Evolutionary conservation across 2,329 filamentous ascomycete species (phyloP).

Genomic region (Fusarium sp.): DNA sequence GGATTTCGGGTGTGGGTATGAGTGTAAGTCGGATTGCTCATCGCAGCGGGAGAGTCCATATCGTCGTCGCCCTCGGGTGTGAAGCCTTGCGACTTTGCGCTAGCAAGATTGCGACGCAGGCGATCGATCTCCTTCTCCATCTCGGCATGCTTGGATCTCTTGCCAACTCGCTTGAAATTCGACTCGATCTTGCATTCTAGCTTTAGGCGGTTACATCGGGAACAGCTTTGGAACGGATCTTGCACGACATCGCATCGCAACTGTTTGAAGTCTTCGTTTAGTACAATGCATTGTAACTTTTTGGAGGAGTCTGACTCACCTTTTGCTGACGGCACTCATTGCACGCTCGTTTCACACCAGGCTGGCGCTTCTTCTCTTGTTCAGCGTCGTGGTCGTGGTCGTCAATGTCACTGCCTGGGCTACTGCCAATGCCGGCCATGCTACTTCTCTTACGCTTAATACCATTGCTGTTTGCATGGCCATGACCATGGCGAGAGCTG

Average conservation of each 20-base stretch:
- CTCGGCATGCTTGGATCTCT: constrained; percentile 84
- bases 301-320: constrained; percentile 61
- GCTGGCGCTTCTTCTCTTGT: constrained; percentile 71
- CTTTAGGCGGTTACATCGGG: constrained; percentile 81
- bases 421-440: constrained; percentile 66
- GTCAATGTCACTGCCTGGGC: constrained; percentile 64
- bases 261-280: constrained; percentile 55
- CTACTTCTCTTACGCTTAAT: constrained; percentile 70
- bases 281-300: background rate
- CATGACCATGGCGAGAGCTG: constrained; percentile 61
- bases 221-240: constrained; percentile 81
- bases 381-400: constrained; percentile 68
- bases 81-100: constrained; percentile 70
- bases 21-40: constrained; percentile 63
- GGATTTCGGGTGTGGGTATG: constrained; percentile 72
- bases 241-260: constrained; percentile 86
- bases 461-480: constrained; percentile 55
- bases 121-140: constrained; percentile 86
- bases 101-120: constrained; percentile 69
- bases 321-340: constrained; percentile 90
- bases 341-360: constrained; percentile 81
- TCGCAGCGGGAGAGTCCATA: constrained; percentile 67
- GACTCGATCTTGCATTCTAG: constrained; percentile 88
- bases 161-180: constrained; percentile 86
- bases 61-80: constrained; percentile 66